These are phyloP conservation scores for Amylostereum chailletii DNA, from an alignment of 1,284 basidiomycete genomes.

Conservation along the genomic window DNA sequence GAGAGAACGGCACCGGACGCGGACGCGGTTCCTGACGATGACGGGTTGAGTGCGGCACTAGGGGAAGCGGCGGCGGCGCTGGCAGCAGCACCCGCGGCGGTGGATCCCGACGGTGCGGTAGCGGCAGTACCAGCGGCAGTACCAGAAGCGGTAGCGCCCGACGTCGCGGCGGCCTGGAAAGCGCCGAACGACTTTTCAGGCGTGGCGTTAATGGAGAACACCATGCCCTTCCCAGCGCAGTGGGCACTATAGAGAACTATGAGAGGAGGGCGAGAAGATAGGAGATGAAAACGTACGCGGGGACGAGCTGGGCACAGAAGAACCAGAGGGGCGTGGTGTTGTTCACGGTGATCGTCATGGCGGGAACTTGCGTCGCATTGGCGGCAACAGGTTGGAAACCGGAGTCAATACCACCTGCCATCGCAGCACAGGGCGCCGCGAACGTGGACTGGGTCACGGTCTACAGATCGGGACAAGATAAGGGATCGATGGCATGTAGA, in stretches of 20 bases:
- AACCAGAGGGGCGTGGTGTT: slow-evolving; percentile 30
- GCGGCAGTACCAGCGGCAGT: not conserved
- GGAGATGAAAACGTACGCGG: slow-evolving; percentile 3
- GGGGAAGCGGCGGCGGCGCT: no score
- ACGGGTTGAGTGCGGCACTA: no score
- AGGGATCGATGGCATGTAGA: not conserved
- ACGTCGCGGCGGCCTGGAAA: slow-evolving; percentile 28
- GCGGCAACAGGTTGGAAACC: slow-evolving; percentile 27
- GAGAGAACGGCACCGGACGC: not conserved
- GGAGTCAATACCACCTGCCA: slow-evolving; percentile 34
- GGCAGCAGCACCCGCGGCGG: no score
- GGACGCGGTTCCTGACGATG: no score
- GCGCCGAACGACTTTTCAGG: slow-evolving; percentile 31
- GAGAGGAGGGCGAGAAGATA: not conserved
- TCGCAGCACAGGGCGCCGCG: slow-evolving; percentile 30
- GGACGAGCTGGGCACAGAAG: slow-evolving; percentile 30
- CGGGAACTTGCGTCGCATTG: slow-evolving; percentile 20
- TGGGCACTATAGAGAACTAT: not conserved
- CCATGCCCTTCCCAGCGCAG: slow-evolving; percentile 40
- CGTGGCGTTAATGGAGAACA: slow-evolving; percentile 41
- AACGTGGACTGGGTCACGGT: slow-evolving; percentile 56
- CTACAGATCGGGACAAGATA: slow-evolving; percentile 16
- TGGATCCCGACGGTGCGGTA: not conserved
- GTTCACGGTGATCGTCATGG: slow-evolving; percentile 28
- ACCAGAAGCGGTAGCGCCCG: not conserved